Evolutionary conservation across 768 basidiomycete species (phyloP).

Genomic region (Rhodotorula sphaerocarpa): DNA sequence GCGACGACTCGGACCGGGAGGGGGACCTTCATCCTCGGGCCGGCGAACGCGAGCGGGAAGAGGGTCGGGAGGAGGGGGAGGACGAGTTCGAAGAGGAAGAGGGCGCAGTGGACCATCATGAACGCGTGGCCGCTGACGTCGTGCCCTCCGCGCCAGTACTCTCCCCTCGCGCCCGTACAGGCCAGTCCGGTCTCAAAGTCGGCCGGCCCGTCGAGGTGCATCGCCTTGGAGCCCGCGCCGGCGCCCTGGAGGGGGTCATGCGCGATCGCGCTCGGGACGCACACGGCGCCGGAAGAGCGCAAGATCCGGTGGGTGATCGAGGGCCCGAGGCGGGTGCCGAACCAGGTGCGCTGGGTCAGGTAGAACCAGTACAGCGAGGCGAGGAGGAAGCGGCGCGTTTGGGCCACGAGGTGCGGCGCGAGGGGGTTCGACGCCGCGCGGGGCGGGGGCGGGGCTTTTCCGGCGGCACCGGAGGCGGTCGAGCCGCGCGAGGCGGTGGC

Average conservation of each 20-base stretch:
- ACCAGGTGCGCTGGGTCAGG: constrained; percentile 63
- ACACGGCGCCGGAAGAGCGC: constrained; percentile 64
- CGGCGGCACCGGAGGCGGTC: too few relatives aligned
- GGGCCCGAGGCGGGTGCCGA: constrained; percentile 53
- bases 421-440: constrained; percentile 18
- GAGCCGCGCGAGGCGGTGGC: neutral
- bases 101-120: constrained; percentile 65
- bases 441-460: constrained; percentile 6
- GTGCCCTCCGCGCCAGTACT: constrained; percentile 65
- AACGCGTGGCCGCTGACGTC: constrained; percentile 93
- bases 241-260: neutral
- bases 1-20: neutral
- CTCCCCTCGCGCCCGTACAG: constrained; percentile 20
- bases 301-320: constrained; percentile 61
- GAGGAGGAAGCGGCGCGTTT: constrained; percentile 37
- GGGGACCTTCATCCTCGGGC: neutral
- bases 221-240: neutral
- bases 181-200: neutral
- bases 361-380: constrained; percentile 62
- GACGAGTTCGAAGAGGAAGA: constrained; percentile 55
- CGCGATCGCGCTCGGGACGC: constrained; percentile 46
- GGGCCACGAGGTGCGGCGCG: constrained; percentile 9
- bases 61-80: constrained; percentile 24
- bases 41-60: constrained; percentile 11
- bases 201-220: constrained; percentile 1